Base-by-base conservation (phyloP, 352 stramenopile species). In the Phytopythium aichiense region DNA sequence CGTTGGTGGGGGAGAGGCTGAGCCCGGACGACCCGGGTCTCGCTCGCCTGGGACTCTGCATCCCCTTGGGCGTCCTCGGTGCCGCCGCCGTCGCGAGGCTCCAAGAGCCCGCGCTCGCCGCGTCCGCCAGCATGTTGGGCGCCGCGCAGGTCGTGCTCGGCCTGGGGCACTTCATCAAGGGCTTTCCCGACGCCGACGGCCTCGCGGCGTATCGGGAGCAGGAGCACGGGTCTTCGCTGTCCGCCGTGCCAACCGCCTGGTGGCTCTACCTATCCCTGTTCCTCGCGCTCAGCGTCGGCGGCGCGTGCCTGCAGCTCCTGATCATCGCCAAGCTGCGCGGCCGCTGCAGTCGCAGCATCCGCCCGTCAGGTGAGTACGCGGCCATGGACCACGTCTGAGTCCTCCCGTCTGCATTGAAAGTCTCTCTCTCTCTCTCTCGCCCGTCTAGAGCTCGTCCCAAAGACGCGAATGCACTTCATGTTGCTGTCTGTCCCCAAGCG, bases 221-320 rank as follows among this genome's bases (percentile, higher is more conserved):
- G 20, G n/a, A 50, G 7, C 6, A 12, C 43, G 1, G 13, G 18
- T n/a, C 18, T 7, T 50, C 20, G 43, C 43, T 50, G 20, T 2
- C 43, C 43, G 43, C 43, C 43, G 43, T 50, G 20, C 43, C 43
- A 11, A 7, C 20, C 43, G n/a, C 43, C 43, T 50, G 43, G 43
- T 50, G 42, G 42, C n/a, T 18, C 42, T 48, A 48, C 42, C 42
- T 48, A n/a, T n/a, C 25, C 43, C 23, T 50, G 43, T 28, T 50
- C 20, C 20, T 50, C 43, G 43, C 43, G 7, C 25, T 16, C 43
- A 30, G 43, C 43, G n/a, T 9, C 43, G 25, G 23, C 43, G 43
- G n/a, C 43, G n/a, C 43, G n/a, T 12, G 25, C n/a, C 6, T 50
- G 43, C 43, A 50, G 43, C 8, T 50, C n/a, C 43, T 16, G 43